phyloP scores from a whole-genome alignment of 805 yeast species.

The Candida rishiriensis region DNA sequence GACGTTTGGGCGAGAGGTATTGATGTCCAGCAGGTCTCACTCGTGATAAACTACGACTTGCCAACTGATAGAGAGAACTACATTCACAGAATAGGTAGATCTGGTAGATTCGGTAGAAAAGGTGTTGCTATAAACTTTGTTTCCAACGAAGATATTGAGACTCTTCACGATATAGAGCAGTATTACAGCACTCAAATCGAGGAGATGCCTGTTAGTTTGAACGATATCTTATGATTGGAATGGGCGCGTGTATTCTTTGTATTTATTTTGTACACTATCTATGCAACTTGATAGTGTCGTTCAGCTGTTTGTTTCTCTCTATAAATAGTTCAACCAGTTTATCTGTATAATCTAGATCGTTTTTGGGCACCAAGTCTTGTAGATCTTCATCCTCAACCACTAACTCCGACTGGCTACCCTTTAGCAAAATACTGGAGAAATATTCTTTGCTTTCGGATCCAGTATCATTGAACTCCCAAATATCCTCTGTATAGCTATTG shows the following conservation, averaged over 20 bases:
- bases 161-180: slow-evolving; percentile 81
- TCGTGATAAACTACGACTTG: slow-evolving; percentile 90
- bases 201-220: slow-evolving; percentile 74
- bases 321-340: slow-evolving; percentile 19
- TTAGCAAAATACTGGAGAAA: slow-evolving; percentile 9
- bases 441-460: slow-evolving; percentile 2
- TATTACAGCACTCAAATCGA: slow-evolving; percentile 86
- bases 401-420: slow-evolving; percentile 22
- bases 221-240: slow-evolving; percentile 17
- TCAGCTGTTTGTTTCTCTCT: slow-evolving; percentile 18
- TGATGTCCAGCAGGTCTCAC: slow-evolving; percentile 95
- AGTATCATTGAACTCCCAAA: slow-evolving; percentile 16
- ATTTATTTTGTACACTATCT: neutral
- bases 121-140: slow-evolving; percentile 96
- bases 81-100: slow-evolving; percentile 96
- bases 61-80: slow-evolving; percentile 90
- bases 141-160: slow-evolving; percentile 70
- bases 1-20: slow-evolving; percentile 98
- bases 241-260: neutral
- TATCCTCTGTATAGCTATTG: slow-evolving; percentile 1
- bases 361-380: slow-evolving; percentile 18
- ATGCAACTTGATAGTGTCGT: slow-evolving; percentile 3
- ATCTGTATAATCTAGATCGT: slow-evolving; percentile 18
- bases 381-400: slow-evolving; percentile 13
- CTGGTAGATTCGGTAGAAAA: slow-evolving; percentile 98